phyloP scores from a whole-genome alignment of 306 rosid genomes.

The Aeschynomene evenia region DNA sequence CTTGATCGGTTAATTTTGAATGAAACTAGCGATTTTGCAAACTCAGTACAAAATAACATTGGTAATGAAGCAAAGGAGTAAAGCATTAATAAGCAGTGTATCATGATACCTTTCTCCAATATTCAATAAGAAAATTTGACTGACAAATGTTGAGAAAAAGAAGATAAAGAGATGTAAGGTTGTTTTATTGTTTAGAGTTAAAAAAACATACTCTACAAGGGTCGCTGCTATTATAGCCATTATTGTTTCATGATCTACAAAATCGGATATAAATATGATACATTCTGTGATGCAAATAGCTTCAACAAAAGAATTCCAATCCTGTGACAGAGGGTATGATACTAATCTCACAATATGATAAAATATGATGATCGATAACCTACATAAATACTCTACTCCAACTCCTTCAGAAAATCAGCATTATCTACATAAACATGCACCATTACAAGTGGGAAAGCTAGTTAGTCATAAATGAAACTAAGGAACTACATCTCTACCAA shows the following conservation, averaged over 20 bases:
- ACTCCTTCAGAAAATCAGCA: conserved; percentile 85
- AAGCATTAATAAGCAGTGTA: not conserved
- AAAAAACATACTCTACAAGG: conserved; percentile 23
- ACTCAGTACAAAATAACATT: no score
- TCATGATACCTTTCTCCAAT: no score
- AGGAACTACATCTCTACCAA: conserved; percentile 1
- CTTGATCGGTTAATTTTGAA: not conserved
- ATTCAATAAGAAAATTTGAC: not conserved
- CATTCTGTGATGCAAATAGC: conserved; percentile 32
- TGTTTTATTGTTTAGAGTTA: conserved; percentile 27
- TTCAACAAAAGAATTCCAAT: conserved; percentile 28
- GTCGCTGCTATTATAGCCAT: conserved; percentile 32
- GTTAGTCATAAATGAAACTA: conserved; percentile 21
- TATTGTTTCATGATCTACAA: conserved; percentile 66
- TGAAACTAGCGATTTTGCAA: not conserved
- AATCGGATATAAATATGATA: conserved; percentile 47
- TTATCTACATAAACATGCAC: conserved; percentile 96
- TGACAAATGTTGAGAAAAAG: not conserved
- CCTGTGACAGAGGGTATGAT: conserved; percentile 34
- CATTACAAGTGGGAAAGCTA: not conserved
- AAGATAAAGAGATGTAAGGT: conserved; percentile 23
- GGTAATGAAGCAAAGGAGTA: no score
- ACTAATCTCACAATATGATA: no score
- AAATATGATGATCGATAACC: conserved; percentile 8
- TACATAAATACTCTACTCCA: conserved; percentile 61